These are phyloP conservation scores for Malus hybrid DNA, from an alignment of 331 rosid genomes.

Conservation along the genomic window DNA sequence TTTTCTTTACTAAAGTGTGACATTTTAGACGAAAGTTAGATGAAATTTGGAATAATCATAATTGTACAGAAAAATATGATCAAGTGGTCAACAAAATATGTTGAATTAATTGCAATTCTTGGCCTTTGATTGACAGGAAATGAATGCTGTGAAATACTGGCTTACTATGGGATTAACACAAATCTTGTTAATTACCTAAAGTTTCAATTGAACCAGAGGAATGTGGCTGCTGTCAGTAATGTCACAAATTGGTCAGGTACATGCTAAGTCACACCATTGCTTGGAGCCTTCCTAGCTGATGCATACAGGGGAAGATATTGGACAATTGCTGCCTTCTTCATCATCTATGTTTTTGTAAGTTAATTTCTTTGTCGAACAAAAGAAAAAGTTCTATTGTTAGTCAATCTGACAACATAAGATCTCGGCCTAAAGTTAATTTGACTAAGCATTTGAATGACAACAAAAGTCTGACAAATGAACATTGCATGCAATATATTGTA, in stretches of 20 bases:
- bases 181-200: conserved; percentile 9
- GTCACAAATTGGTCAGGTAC: conserved; percentile 17
- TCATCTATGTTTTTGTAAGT: conserved; percentile 4
- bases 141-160: conserved; percentile 8
- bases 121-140: background rate
- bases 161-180: conserved; percentile 2
- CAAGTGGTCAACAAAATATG: background rate
- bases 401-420: background rate
- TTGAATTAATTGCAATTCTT: background rate
- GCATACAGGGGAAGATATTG: conserved; percentile 4
- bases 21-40: too few species aligned
- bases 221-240: conserved; percentile 4
- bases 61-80: background rate
- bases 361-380: background rate
- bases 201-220: conserved; percentile 10
- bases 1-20: too few species aligned
- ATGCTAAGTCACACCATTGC: conserved; percentile 6
- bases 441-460: too few species aligned
- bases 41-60: too few species aligned
- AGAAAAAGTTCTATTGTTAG: background rate
- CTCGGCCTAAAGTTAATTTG: too few species aligned
- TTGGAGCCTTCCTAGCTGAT: conserved; percentile 15
- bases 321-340: background rate
- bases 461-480: too few species aligned
- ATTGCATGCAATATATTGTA: background rate